phyloP scores from a whole-genome alignment of 345 rosid genomes.

The Laguncularia racemosa region DNA sequence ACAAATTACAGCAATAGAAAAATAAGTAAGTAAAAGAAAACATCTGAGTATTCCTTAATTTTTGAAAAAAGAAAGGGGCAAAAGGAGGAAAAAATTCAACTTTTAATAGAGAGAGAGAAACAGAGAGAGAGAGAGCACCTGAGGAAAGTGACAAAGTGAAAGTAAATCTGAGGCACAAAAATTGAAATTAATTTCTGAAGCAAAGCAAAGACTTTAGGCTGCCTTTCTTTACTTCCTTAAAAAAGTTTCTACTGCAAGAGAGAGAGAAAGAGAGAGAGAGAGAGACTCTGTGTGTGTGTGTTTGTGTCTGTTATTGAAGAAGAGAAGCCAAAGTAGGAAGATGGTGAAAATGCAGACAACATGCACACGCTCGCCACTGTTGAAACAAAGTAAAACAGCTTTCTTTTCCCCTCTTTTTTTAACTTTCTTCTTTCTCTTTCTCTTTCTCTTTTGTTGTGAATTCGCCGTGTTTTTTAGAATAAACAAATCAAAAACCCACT shows the following conservation, averaged over 20 bases:
- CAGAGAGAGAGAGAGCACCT: background rate
- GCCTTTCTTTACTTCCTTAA: no score
- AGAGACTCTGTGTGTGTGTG: no score
- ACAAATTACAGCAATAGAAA: background rate
- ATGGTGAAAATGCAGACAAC: constrained; percentile 2
- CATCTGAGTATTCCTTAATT: no score
- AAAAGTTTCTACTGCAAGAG: no score
- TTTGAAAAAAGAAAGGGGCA: constrained; percentile 1
- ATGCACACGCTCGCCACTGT: background rate
- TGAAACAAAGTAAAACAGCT: background rate
- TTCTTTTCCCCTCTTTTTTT: no score
- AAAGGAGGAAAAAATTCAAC: constrained; percentile 4
- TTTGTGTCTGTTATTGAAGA: no score
- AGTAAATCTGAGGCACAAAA: constrained; percentile 3
- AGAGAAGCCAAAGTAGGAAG: background rate
- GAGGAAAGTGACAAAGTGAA: constrained; percentile 5
- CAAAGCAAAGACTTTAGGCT: no score
- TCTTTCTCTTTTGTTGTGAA: no score
- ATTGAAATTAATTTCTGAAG: background rate
- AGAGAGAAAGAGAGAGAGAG: no score
- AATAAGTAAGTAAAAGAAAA: background rate
- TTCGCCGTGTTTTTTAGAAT: no score
- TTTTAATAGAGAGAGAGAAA: background rate
- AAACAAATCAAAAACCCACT: no score
- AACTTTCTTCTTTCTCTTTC: no score